Base-by-base conservation (phyloP, 192 early-diverging fungal species). In the Coemansia interrupta region DNA sequence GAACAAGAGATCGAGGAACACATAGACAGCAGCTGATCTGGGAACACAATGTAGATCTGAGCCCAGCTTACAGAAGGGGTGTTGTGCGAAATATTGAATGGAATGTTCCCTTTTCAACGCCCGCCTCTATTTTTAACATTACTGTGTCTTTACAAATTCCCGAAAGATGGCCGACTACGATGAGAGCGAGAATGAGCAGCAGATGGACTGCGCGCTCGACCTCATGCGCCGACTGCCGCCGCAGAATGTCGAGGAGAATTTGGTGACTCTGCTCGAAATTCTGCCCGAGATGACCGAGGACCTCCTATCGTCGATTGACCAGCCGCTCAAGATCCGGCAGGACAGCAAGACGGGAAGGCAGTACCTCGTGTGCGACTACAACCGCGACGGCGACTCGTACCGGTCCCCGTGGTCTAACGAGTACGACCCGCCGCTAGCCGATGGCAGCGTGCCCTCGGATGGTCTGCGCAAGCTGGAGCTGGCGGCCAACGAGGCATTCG, bases 351-450 rank as follows among this genome's bases (percentile, higher is more conserved):
- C 85, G 14, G 90, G 90, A 38, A 87, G 81, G 46, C 91, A 94
- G 45, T 99, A 94, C 56, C 79, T 99, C 13, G 65, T 87, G 6
- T 97, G 92, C 61, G 93, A 96, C 64, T 99, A 96, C 73, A 99
- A 99, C 81, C 82, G 94, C n/a, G 93, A 97, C 75, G 91, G 90
- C 4, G 89, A 96, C 66, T 91, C 89, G 18, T 94, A 93, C 70
- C 80, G 96, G 61, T 99, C 96, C 14, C 96, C 96, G 40, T 97
- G 95, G 95, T 92, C 92, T 17, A 94, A 95, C 68, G 86, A 94
- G 58, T 99, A 92, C 69, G 89, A 94, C 38, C 96, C 96, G 41
- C 83, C 89, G 24, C 70, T 91, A 64, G 61, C 69, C 18, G 96
- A 96, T 58, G 91, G 87, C 36, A 82, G 79, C 22, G 64, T 85